Conservation (phyloP, 345 rosid species). For the Eucalyptus sideroxylon region DNA sequence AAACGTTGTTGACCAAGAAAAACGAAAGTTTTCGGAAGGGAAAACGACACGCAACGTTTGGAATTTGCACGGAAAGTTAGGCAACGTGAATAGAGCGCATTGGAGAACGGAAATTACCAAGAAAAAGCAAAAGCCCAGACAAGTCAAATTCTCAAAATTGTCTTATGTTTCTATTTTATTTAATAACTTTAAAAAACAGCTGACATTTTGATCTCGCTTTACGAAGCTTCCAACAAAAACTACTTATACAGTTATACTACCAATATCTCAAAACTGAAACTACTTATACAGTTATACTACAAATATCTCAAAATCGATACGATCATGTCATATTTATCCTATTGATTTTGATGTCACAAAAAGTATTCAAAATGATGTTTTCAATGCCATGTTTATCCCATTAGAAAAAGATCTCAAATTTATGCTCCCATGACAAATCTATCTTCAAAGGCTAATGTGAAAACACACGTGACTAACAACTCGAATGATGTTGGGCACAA, state of each 20-base stretch:
- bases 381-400: rapidly evolving
- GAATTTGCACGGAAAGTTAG: neutral
- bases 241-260: too few relatives aligned
- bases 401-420: neutral
- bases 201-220: neutral
- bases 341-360: neutral
- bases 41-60: neutral
- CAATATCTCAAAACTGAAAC: too few relatives aligned
- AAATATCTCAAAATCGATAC: neutral
- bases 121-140: neutral
- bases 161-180: neutral
- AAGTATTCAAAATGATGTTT: neutral
- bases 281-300: too few relatives aligned
- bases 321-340: neutral
- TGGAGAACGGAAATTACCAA: neutral
- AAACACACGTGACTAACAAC: neutral
- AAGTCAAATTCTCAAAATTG: neutral
- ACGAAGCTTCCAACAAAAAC: neutral
- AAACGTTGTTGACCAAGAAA: neutral
- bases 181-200: neutral
- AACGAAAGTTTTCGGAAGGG: neutral
- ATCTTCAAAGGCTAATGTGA: too few relatives aligned
- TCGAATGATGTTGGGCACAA: neutral
- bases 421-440: neutral
- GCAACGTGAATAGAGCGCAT: neutral